Evolutionary conservation across 2,329 filamentous ascomycete species (phyloP), one percentile per base, ranked within the genome.

Genomic region (Trichoderma sp.): DNA sequence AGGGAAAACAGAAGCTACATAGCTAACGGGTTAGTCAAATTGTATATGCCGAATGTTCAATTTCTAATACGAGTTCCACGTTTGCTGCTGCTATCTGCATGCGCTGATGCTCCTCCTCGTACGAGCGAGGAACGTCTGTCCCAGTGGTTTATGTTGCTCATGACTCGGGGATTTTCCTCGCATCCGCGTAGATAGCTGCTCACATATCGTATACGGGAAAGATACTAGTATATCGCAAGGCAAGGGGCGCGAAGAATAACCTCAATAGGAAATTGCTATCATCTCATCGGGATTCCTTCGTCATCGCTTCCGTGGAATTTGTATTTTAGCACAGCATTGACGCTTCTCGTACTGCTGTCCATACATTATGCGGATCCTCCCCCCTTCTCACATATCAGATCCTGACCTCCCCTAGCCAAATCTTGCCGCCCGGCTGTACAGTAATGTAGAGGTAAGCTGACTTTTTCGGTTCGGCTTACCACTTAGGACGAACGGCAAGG

Each of bases 401-500:
- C 56, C 53, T 18, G 32, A 60, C 28, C n/a, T 51, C 21, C 39
- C 36, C 57, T n/a, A 60, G 34, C 26, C 36, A 60, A 60, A 60
- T 60, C 36, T 62, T 28, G 28, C 56, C 66, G 39, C 56, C 53
- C 67, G 39, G 18, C 60, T 62, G 56, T 21, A 51, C 43, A 51
- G 43, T 51, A 28, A 28, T 61, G 67, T 26, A 51, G 57, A 69
- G 53, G 67, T 70, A 70, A 70, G 67, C 67, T 70, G 67, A 70
- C 67, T 51, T 36, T 36, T 15, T 53, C 57, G 14, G n/a, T 47
- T n/a, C 39, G 28, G 57, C 66, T 61, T 70, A 70, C 57, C 56
- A 34, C 39, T n/a, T 43, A 53, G 66, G 57, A 30, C 18, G 53
- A 34, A 36, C n/a, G 6, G 57, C 57, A 58, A 53, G 47, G 47